Evolutionary conservation across 371 early-diverging fungal genomes (phyloP), one percentile per base, ranked within the genome.

Genomic region (Coemansia linderi): DNA sequence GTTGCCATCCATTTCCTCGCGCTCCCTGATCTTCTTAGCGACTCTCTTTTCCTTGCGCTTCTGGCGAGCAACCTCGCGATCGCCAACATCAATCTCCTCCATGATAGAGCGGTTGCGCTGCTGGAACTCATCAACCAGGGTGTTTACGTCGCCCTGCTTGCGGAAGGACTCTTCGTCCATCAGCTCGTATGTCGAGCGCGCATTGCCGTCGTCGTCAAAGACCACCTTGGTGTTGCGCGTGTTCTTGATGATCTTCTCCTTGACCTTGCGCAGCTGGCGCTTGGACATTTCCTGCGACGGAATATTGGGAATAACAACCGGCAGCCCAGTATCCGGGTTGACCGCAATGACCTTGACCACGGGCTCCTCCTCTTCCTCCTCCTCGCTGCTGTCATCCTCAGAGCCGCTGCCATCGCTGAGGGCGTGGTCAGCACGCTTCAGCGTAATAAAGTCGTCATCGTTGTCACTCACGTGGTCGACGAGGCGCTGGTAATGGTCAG

Each of bases 171-270:
- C 84, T 68, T 94, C 91, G 59, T 88, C 85, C 79, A 92, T 87
- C 63, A 97, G 80, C 73, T 91, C 88, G 70, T 93, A 92, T 13
- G 89, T 65, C 69, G 87, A 85, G 61, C 84, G 81, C 61, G 89
- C 91, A 29, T 88, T 87, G 60, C 98, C 98, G 7, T 95, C 95
- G 59, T 96, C 97, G 83, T 96, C 95, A 82, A 96, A 97, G 56
- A 94, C 72, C 19, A 93, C 36, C 78, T 90, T 90, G 60, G 91
- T 86, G 70, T 85, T 87, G 54, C 89, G 84, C 57, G 82, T 75
- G 40, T 85, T 86, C 81, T 92, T 90, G 75, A 90, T 83, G 50
- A 84, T 79, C 63, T 91, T 88, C 73, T 90, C 87, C 81, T 93
- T 93, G 36, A 85, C 81, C 81, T 87, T 88, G 63, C 85, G 84